Conservation (phyloP, 495 filamentous ascomycete species). For the Choiromyces venosus region DNA sequence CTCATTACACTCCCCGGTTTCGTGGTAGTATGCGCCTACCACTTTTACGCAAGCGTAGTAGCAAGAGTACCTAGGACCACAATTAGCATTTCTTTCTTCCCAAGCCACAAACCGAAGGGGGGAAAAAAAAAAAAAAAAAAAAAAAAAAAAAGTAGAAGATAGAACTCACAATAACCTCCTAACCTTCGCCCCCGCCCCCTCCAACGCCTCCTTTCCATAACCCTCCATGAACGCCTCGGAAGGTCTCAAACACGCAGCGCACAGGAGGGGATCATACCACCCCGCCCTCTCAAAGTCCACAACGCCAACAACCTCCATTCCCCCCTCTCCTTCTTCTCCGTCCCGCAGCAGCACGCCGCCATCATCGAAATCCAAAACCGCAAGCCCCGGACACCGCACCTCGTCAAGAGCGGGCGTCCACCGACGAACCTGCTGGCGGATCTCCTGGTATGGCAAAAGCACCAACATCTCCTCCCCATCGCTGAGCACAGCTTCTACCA, state of each 20-base stretch:
- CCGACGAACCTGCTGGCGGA: slow-evolving; percentile 52
- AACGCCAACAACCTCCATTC: slow-evolving; percentile 22
- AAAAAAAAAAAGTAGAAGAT: not conserved
- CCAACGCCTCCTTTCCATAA: slow-evolving; percentile 28
- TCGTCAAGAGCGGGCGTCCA: slow-evolving; percentile 53
- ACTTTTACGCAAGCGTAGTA: slow-evolving; percentile 33
- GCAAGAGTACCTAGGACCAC: slow-evolving; percentile 26
- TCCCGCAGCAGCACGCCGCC: slow-evolving; percentile 52
- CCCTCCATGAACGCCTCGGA: slow-evolving; percentile 26
- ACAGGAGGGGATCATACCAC: slow-evolving; percentile 36
- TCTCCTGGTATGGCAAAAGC: slow-evolving; percentile 58
- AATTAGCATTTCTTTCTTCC: not conserved
- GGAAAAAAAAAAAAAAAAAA: not conserved
- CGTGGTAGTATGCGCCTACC: slow-evolving; percentile 26
- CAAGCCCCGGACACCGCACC: slow-evolving; percentile 53
- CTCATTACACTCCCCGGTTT: slow-evolving; percentile 13
- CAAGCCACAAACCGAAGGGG: too few relatives aligned
- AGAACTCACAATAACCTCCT: slow-evolving; percentile 2
- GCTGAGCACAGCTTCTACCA: slow-evolving; percentile 60
- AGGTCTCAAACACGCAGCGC: slow-evolving; percentile 16
- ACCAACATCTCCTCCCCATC: slow-evolving; percentile 68
- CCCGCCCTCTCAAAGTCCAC: slow-evolving; percentile 37
- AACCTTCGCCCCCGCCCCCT: not conserved
- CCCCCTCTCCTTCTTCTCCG: not conserved
- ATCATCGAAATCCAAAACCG: slow-evolving; percentile 54